Percentiles rank a stretch among this genome's conserved stretches.
Conservation (phyloP, 2,329 filamentous ascomycete species). For the Escovopsis sp. region DNA sequence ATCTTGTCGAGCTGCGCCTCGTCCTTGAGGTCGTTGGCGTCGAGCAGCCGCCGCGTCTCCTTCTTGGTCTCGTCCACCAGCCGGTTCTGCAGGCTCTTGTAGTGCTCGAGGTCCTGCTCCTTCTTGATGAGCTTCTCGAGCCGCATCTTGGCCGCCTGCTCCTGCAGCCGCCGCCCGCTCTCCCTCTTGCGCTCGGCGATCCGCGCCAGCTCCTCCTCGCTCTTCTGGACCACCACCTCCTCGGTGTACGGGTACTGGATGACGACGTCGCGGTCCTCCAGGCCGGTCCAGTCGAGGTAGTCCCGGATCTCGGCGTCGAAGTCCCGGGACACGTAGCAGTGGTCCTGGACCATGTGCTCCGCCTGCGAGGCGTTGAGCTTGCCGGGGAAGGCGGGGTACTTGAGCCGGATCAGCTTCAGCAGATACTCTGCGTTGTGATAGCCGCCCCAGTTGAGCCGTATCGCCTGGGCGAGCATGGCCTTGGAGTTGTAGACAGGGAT, state of each 20-base stretch:
- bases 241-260: constrained; percentile 92
- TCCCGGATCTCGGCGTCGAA: constrained; percentile 64
- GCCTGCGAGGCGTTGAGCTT: constrained; percentile 79
- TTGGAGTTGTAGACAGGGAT: constrained; percentile 86
- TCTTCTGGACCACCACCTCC: constrained; percentile 80
- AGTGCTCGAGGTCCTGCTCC: constrained; percentile 90
- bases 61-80: constrained; percentile 75
- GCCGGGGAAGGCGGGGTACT: constrained; percentile 79
- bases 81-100: constrained; percentile 63
- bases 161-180: constrained; percentile 77
- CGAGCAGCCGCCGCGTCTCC: constrained; percentile 71
- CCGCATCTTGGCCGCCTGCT: constrained; percentile 95
- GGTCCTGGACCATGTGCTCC: constrained; percentile 72
- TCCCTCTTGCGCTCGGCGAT: constrained; percentile 93
- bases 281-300: constrained; percentile 79
- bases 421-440: constrained; percentile 83
- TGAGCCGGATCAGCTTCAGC: constrained; percentile 73
- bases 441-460: constrained; percentile 87
- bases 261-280: constrained; percentile 79
- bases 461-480: constrained; percentile 70
- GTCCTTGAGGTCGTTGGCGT: constrained; percentile 84
- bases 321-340: constrained; percentile 77
- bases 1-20: constrained; percentile 72
- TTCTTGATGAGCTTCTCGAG: constrained; percentile 91
- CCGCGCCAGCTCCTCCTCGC: constrained; percentile 77